Conservation (phyloP, 305 asterid species). For the Rubia tinctorum region DNA sequence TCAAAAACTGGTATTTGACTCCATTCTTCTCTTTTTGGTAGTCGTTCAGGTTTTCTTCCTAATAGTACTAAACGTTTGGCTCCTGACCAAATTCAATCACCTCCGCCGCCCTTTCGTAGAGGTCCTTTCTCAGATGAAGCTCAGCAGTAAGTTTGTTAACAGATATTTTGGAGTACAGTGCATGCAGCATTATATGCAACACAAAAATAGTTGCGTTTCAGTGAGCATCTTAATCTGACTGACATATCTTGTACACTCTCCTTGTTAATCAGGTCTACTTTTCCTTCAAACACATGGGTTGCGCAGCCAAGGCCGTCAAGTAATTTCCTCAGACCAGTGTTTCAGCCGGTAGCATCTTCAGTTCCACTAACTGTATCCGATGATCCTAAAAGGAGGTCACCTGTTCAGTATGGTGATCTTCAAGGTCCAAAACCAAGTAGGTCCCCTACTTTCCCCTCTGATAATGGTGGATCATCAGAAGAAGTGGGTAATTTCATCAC, state of each 20-base stretch:
- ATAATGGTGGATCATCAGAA: conserved; percentile 29
- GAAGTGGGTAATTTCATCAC: conserved; percentile 9
- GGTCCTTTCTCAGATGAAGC: conserved; percentile 31
- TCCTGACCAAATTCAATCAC: conserved; percentile 37
- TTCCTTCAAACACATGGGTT: conserved; percentile 34
- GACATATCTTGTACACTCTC: conserved; percentile 6
- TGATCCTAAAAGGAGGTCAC: conserved; percentile 44
- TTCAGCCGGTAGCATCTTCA: conserved; percentile 37
- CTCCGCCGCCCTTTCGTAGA: conserved; percentile 40
- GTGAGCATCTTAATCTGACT: background rate
- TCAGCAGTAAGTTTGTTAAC: conserved; percentile 48
- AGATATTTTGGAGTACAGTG: background rate
- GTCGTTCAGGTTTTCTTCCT: conserved; percentile 33
- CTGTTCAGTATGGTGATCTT: conserved; percentile 44
- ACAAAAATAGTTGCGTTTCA: background rate
- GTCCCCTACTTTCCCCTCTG: conserved; percentile 52
- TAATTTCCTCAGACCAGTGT: conserved; percentile 27
- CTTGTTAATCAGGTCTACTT: conserved; percentile 42
- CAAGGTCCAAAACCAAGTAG: conserved; percentile 64
- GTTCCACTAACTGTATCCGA: conserved; percentile 20
- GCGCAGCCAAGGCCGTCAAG: conserved; percentile 39
- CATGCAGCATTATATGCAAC: background rate
- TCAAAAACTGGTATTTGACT: background rate
- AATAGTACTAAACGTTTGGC: conserved; percentile 28
- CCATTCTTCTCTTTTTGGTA: conserved; percentile 24